Conservation (phyloP, 2,329 filamentous ascomycete species). For the Fusarium caatingaense region DNA sequence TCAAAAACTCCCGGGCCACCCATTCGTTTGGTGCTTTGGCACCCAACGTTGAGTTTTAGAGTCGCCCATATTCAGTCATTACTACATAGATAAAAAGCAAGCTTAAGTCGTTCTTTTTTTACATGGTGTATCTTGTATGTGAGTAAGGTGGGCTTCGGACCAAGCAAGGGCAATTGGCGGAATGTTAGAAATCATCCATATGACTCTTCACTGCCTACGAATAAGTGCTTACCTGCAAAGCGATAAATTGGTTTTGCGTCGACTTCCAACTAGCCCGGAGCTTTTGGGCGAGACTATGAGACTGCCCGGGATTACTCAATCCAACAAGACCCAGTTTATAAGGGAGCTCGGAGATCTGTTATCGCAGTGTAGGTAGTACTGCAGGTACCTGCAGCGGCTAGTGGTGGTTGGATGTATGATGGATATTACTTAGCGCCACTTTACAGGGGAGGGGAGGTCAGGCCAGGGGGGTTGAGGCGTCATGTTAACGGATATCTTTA, state of each 20-base stretch:
- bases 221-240: neutral
- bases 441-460: neutral
- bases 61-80: slow-evolving; percentile 46
- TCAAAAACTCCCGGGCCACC: slow-evolving; percentile 19
- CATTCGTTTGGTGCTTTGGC: slow-evolving; percentile 33
- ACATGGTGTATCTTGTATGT: neutral
- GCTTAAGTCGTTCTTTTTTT: slow-evolving; percentile 43
- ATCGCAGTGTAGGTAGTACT: neutral
- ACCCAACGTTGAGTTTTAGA: slow-evolving; percentile 28
- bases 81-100: slow-evolving; percentile 40
- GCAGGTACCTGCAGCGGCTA: neutral
- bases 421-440: neutral
- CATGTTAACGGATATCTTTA: neutral
- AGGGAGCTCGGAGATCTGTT: neutral
- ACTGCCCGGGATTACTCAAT: neutral
- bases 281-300: neutral
- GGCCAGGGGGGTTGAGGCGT: neutral
- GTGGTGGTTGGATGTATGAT: neutral
- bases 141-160: neutral
- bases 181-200: slow-evolving; percentile 10
- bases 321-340: neutral
- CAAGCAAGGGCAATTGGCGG: slow-evolving; percentile 3
- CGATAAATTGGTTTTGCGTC: neutral
- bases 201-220: neutral
- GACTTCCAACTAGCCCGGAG: neutral